Base-by-base conservation (phyloP, 176 grass and related monocot species). In the Bothriochloa decipiens region DNA sequence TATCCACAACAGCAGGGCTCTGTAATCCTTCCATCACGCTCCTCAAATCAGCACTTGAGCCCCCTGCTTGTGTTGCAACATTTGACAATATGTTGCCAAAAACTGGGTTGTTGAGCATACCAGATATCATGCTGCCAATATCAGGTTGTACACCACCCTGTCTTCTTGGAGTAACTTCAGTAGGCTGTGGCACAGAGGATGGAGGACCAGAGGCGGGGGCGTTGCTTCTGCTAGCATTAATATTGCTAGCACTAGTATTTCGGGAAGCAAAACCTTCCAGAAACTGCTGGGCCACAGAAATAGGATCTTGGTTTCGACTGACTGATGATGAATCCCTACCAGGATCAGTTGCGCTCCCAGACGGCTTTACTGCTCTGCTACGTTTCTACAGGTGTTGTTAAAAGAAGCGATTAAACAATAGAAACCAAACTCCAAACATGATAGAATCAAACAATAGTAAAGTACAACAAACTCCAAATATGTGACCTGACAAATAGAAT, bases 1-100 rank as follows among this genome's bases (percentile, higher is more conserved):
- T 90, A 79, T 86, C 81, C 46, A 88, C 87, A 39, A 98, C 64
- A 26, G 87, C 81, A 84, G 89, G 91, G 71, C 73, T 95, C 77
- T 83, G 85, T 53, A 90, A 80, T 67, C 91, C 89, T 50, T 98
- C 93, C 96, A 94, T 88, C 86, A 98, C 84, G 22, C 75, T 87
- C 81, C 86, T 93, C 57, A 95, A 80, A 68, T 90, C 86, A 79
- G 72, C 45, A 75, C 86, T 72, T 0, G 93, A 98, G 5, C 90
- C 87, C 17, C 89, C 93, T 16, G 89, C 83, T 55, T 95, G 93
- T 26, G 76, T 83, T 72, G 92, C 91, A 29, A 98, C 91, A 66
- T 88, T 88, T 32, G 89, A 89, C 85, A 93, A 41, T 2, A 98
- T 80, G 73, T 86, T 95, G 68, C 86, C 52, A 23, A 98, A 90